Conservation (phyloP, 139 green algal genomes). For the Eudorina sp. region DNA sequence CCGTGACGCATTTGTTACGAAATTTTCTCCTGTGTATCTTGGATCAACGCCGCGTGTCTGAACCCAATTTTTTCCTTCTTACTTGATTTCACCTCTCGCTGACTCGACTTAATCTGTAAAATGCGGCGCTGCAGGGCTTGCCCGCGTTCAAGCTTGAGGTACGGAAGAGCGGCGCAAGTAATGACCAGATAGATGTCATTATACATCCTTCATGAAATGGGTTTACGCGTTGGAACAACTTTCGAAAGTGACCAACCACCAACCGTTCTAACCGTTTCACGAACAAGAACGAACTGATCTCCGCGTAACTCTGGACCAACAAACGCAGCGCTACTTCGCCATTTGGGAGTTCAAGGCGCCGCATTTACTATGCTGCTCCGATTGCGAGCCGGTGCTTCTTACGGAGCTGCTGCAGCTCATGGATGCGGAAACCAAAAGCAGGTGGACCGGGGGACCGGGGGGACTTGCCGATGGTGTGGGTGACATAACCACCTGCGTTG, state of each 20-base stretch:
- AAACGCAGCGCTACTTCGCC: constrained; percentile 75
- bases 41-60: background rate
- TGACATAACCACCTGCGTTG: too few species aligned
- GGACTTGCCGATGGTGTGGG: background rate
- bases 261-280: background rate
- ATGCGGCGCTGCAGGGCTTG: constrained; percentile 11
- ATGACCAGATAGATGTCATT: too few species aligned
- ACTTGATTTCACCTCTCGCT: too few species aligned
- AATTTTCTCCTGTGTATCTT: too few species aligned
- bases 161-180: too few species aligned
- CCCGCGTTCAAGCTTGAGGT: constrained; percentile 24
- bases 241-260: background rate
- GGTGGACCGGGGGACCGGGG: background rate
- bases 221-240: background rate
- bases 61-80: background rate
- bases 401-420: constrained; percentile 66
- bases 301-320: background rate
- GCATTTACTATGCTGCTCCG: constrained; percentile 76
- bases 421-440: constrained; percentile 55
- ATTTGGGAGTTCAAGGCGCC: constrained; percentile 74
- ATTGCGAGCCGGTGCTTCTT: constrained; percentile 75
- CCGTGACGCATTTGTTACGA: too few species aligned
- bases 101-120: too few species aligned
- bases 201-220: background rate
- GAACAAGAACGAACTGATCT: background rate